A percentile compares a stretch with the other conserved stretches of the same genome.
These are phyloP conservation scores for Lindgomyces ingoldianus DNA, from an alignment of 495 filamentous ascomycete species.

Conservation along the genomic window DNA sequence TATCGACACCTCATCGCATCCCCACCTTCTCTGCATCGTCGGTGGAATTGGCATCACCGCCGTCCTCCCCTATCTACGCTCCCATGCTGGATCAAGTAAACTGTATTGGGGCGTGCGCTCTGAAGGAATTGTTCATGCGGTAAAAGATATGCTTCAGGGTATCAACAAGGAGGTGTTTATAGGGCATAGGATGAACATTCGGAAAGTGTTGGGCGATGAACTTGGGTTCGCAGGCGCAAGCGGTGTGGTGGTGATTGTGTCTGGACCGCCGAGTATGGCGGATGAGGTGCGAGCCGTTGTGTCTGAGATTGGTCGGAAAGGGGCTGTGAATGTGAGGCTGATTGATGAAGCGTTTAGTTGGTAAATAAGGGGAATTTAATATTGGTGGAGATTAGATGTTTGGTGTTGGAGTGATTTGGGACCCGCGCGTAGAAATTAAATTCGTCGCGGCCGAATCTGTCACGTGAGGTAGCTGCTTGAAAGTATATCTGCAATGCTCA, in stretches of 20 bases:
- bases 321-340: conserved; percentile 1
- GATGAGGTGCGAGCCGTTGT: conserved; percentile 15
- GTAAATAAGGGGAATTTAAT: too few relatives aligned
- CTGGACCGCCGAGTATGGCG: conserved; percentile 36
- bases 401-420: too few relatives aligned
- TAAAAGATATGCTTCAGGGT: conserved; percentile 28
- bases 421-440: too few relatives aligned
- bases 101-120: conserved; percentile 40
- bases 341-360: conserved; percentile 8
- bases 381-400: too few relatives aligned
- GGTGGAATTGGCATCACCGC: conserved; percentile 51
- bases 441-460: too few relatives aligned
- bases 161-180: conserved; percentile 43
- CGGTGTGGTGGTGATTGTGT: conserved; percentile 45
- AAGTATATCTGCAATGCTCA: too few relatives aligned
- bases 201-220: conserved; percentile 38
- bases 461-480: too few relatives aligned
- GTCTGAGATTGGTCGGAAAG: neutral
- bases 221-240: conserved; percentile 31
- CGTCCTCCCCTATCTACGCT: conserved; percentile 31
- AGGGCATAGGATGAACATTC: conserved; percentile 42
- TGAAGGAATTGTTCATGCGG: conserved; percentile 28
- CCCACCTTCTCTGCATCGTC: conserved; percentile 27
- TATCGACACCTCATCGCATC: neutral
- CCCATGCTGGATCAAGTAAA: conserved; percentile 36